Base-by-base conservation (phyloP, 1,284 basidiomycete genomes). In the Marasmius oreades region DNA sequence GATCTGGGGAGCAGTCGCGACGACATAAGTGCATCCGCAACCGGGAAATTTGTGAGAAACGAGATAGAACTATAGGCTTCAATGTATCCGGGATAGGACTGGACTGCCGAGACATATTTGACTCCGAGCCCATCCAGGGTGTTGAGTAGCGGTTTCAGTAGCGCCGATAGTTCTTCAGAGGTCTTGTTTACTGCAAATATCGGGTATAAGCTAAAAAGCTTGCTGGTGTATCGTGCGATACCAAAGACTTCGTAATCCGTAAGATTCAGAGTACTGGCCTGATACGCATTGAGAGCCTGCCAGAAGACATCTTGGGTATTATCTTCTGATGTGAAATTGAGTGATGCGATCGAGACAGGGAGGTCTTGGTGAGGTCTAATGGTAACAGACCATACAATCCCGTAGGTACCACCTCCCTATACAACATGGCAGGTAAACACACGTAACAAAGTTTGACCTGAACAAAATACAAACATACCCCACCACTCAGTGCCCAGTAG, bases 251-350 rank as follows among this genome's bases (percentile, higher is more conserved):
- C 12, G 1, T 39, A 24, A 23, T 12, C 52, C 31, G 52, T 53
- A 10, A 53, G 24, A 16, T 20, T 61, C 39, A 51, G 56, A 18
- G 60, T 59, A 18, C 31, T 53, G 10, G 45, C 45, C 2, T 51
- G 54, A 34, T 56, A 63, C 1, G 60, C 57, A 5, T 55, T 46
- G 50, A 63, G 52, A 12, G 53, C 62, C 20, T 53, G 22, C 60
- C 62, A 63, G 28, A 52, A 61, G 16, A 44, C 51, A 7, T 61
- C 62, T 8, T 39, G 22, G 14, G 55, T 45, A 2, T 59, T 20
- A 14, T 48, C 53, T n/a, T 58, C 55, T 0, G 58, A 58, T 6
- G 55, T 59, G 47, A 60, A 63, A 31, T 51, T 44, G 26, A 60
- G 7, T 1, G 39, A 24, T 1, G 59, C 61, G 11, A 55, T 33